These are phyloP conservation scores for Solanum hybrid DNA, from an alignment of 305 asterid species.

Conservation along the genomic window DNA sequence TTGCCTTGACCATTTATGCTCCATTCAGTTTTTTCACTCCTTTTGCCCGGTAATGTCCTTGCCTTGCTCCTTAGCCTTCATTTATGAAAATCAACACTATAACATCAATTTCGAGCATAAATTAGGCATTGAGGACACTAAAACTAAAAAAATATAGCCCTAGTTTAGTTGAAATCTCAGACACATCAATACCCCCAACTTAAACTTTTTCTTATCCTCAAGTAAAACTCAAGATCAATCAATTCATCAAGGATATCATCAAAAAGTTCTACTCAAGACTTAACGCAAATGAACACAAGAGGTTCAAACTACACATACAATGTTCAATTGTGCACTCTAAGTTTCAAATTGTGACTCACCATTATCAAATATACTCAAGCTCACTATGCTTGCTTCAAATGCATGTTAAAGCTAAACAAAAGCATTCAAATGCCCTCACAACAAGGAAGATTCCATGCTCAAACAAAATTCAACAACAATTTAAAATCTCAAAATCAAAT, in stretches of 20 bases:
- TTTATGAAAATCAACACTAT: too few species aligned
- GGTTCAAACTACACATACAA: background rate
- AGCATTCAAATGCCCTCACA: background rate
- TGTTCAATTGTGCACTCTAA: background rate
- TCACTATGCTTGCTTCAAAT: background rate
- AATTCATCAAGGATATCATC: background rate
- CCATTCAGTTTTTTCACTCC: too few species aligned
- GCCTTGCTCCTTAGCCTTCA: too few species aligned
- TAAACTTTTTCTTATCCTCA: too few species aligned
- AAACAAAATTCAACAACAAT: background rate
- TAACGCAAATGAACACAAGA: background rate
- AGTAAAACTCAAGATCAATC: too few species aligned
- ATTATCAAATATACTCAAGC: background rate
- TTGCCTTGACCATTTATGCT: too few species aligned
- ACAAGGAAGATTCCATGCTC: background rate
- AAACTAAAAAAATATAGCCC: too few species aligned
- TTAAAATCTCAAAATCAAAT: background rate
- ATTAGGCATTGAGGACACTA: too few species aligned
- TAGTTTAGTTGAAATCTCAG: too few species aligned
- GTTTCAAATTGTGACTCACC: background rate
- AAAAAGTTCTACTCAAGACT: background rate
- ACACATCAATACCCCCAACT: too few species aligned
- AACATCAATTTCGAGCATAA: too few species aligned
- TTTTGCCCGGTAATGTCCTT: too few species aligned
- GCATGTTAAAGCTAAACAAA: background rate